Percentiles rank a stretch among this genome's conserved stretches.
These are phyloP conservation scores for Colletotrichum sp. DNA, from an alignment of 2,329 filamentous ascomycete species.

Conservation along the genomic window DNA sequence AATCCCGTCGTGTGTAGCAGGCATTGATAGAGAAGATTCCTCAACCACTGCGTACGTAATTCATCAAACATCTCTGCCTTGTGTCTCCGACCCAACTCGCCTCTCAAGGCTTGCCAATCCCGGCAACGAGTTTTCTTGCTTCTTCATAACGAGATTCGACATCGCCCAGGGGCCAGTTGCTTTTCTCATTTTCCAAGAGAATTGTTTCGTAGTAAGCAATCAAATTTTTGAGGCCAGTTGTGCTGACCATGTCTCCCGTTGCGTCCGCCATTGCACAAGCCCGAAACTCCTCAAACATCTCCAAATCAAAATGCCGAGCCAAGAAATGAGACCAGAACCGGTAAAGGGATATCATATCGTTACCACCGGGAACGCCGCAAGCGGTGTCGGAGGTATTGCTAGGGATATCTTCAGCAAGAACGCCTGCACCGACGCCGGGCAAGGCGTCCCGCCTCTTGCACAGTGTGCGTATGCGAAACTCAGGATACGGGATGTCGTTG, in stretches of 20 bases:
- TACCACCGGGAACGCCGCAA: not conserved
- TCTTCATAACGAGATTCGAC: slow-evolving; percentile 1
- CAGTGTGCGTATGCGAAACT: slow-evolving; percentile 45
- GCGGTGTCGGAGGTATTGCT: slow-evolving; percentile 38
- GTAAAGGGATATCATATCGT: slow-evolving; percentile 70
- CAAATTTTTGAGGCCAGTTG: slow-evolving; percentile 65
- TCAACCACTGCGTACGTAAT: slow-evolving; percentile 5
- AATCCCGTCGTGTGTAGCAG: not conserved
- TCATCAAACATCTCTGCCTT: not conserved
- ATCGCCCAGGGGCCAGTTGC: not conserved
- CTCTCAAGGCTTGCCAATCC: not conserved
- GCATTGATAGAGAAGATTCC: not conserved
- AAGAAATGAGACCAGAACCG: slow-evolving; percentile 79
- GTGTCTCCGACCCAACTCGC: not conserved
- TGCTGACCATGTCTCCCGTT: slow-evolving; percentile 43
- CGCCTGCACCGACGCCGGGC: slow-evolving; percentile 21
- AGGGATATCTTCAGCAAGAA: slow-evolving; percentile 24
- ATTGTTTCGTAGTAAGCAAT: slow-evolving; percentile 63
- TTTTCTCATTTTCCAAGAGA: not conserved
- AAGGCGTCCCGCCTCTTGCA: slow-evolving; percentile 37
- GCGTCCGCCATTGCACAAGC: slow-evolving; percentile 70
- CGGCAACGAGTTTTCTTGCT: not conserved
- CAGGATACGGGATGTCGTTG: slow-evolving; percentile 28
- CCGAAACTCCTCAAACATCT: slow-evolving; percentile 79
- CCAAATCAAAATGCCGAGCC: slow-evolving; percentile 73